Percentiles rank a stretch among this genome's conserved stretches.
Conservation (phyloP, 1,284 basidiomycete genomes). For the Pseudomicrostroma phylloplanum region DNA sequence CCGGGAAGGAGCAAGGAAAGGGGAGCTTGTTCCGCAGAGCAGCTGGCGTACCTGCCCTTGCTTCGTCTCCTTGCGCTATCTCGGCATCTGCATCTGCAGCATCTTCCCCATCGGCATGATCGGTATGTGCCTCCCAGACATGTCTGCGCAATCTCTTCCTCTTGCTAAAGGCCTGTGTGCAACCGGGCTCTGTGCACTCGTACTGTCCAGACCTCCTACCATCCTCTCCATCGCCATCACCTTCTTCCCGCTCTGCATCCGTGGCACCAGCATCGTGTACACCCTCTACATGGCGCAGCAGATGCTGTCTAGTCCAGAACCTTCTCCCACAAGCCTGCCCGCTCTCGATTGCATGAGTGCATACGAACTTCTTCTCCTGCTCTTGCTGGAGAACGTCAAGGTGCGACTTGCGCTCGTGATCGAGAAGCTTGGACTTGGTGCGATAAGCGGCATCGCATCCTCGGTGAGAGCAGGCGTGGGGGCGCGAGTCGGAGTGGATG, state of each 20-base stretch:
- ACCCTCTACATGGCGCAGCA: background rate
- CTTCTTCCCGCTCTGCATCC: background rate
- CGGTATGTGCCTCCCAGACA: conserved; percentile 24
- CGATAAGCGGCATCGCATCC: background rate
- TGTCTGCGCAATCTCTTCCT: conserved; percentile 31
- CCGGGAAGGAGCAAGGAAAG: conserved; percentile 23
- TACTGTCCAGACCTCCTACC: conserved; percentile 9
- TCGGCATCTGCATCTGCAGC: too few species aligned
- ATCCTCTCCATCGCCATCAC: background rate
- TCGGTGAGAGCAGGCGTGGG: background rate
- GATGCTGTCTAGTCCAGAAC: background rate
- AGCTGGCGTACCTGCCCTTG: too few species aligned
- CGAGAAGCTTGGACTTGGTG: background rate
- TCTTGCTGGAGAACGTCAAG: background rate
- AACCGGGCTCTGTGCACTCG: conserved; percentile 22
- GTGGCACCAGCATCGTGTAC: background rate
- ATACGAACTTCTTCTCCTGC: background rate
- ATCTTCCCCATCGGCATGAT: background rate
- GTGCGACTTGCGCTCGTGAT: background rate
- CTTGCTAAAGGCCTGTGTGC: conserved; percentile 24
- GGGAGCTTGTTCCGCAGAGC: conserved; percentile 7
- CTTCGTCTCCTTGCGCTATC: too few species aligned
- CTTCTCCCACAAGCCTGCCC: background rate
- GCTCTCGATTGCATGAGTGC: background rate
- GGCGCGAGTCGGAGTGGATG: background rate